Percentiles rank a stretch among this genome's conserved stretches.
These are phyloP conservation scores for Dalechampia spathulata DNA, from an alignment of 441 rosid species.

Conservation along the genomic window DNA sequence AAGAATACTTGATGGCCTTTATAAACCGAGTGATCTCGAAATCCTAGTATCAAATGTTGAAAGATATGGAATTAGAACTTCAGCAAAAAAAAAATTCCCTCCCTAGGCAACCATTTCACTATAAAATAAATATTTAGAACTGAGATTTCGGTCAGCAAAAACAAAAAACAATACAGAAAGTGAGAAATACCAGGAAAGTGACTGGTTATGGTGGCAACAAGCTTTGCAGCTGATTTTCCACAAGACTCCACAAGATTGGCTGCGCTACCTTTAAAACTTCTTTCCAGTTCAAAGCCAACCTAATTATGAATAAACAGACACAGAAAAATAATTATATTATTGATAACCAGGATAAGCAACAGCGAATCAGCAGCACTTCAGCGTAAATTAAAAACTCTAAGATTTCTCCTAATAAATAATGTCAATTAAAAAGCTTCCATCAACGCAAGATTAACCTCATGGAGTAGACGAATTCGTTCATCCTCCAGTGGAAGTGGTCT, in stretches of 20 bases:
- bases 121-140: not conserved
- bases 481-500: slow-evolving; percentile 80
- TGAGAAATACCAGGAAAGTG: slow-evolving; percentile 54
- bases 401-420: no score
- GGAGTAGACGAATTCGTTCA: slow-evolving; percentile 58
- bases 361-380: no score
- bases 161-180: not conserved
- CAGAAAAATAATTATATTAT: slow-evolving; percentile 3
- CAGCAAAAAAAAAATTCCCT: no score
- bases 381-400: no score
- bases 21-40: slow-evolving; percentile 67
- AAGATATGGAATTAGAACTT: slow-evolving; percentile 3
- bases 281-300: slow-evolving; percentile 64
- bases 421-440: no score
- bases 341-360: not conserved
- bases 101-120: not conserved
- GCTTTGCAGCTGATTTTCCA: slow-evolving; percentile 67
- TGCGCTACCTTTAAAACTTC: slow-evolving; percentile 62
- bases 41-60: slow-evolving; percentile 32
- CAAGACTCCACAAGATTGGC: slow-evolving; percentile 58
- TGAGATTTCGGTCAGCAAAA: no score
- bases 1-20: slow-evolving; percentile 70
- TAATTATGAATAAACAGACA: slow-evolving; percentile 17
- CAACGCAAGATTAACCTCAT: slow-evolving; percentile 41
- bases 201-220: slow-evolving; percentile 54